Conservation (phyloP, 1,139 yeast genomes). For the Suhomyces coccinellae region DNA sequence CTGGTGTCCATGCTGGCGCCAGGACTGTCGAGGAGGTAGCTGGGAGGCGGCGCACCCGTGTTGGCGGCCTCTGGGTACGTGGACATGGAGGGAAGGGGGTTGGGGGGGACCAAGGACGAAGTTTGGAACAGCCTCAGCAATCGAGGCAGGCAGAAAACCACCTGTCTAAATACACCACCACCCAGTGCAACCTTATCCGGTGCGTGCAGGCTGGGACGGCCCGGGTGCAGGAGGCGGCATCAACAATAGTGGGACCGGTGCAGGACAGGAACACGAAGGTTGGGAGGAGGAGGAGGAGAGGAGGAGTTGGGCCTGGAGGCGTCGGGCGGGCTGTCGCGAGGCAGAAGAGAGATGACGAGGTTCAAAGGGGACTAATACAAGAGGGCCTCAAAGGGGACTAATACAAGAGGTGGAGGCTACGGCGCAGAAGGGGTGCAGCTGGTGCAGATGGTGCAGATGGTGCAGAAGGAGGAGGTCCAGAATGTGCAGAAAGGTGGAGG, state of each 20-base stretch:
- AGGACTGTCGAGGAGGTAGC: too few species aligned
- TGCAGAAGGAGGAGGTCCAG: too few species aligned
- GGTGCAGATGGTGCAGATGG: too few species aligned
- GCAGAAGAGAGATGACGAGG: too few species aligned
- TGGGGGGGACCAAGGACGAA: not conserved
- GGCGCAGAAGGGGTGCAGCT: too few species aligned
- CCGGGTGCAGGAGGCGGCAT: slow-evolving; percentile 5
- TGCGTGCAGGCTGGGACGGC: not conserved
- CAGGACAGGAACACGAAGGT: not conserved
- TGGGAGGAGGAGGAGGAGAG: not conserved
- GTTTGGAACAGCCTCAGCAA: slow-evolving; percentile 4
- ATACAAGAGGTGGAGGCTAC: too few species aligned
- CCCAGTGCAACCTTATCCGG: not conserved
- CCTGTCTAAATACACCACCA: slow-evolving; percentile 3
- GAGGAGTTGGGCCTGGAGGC: not conserved
- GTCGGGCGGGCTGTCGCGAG: not conserved
- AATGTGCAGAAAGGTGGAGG: too few species aligned
- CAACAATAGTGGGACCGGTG: slow-evolving; percentile 2
- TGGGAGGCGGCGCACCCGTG: not conserved
- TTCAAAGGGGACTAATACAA: too few species aligned
- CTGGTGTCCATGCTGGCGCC: too few species aligned
- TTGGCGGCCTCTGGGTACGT: not conserved
- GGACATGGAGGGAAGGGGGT: not conserved
- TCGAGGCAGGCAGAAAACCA: slow-evolving; percentile 1
- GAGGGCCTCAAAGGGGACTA: too few species aligned